Evolutionary conservation across 78 protist species (phyloP), one percentile per base, ranked within the genome.

Genomic region (Pelomyxa schiedti): DNA sequence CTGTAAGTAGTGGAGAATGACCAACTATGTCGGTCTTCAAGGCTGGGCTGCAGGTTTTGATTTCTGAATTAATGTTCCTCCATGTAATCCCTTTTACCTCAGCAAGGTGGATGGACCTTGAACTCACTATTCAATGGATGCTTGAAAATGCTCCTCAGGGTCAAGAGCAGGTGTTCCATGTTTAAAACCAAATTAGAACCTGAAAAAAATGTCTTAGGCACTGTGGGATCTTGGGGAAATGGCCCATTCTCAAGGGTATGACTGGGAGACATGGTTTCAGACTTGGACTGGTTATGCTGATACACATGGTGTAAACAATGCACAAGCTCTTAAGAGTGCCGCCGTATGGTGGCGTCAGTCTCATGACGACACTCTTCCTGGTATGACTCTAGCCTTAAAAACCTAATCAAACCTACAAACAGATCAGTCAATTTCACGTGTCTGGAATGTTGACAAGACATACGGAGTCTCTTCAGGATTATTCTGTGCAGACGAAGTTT

Each of bases 291-390:
- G 42, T 24, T 6, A 32, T 28, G 75, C 75, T 6, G 0, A 3
- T 30, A 28, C n/a, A 8, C 83, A 78, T 43, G 65, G 65, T 71
- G 83, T 78, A 66, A 70, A 78, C 83, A 63, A 42, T 22, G 83
- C 83, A n/a, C 83, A 78, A 40, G 82, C 40, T 39, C 75, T 77
- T 65, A 77, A 77, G 39, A 53, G 77, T 24, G 47, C 82, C 3
- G 82, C 75, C 8, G 82, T 77, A 29, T 5, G 0, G 28, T 67
- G 1, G 30, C 42, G 74, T 8, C 32, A 9, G 63, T 53, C 7
- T 8, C 39, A 29, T 32, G 40, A 70, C 52, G 6, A 69, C 58
- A 24, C 36, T 39, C 0, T 67, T 42, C 22, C 74, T 29, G 28
- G n/a, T n/a, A n/a, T n/a, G n/a, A n/a, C n/a, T n/a, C n/a, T n/a